Percentiles rank a stretch among this genome's conserved stretches.
Conservation (phyloP, 257 asterid genomes). For the Ilex asprella region DNA sequence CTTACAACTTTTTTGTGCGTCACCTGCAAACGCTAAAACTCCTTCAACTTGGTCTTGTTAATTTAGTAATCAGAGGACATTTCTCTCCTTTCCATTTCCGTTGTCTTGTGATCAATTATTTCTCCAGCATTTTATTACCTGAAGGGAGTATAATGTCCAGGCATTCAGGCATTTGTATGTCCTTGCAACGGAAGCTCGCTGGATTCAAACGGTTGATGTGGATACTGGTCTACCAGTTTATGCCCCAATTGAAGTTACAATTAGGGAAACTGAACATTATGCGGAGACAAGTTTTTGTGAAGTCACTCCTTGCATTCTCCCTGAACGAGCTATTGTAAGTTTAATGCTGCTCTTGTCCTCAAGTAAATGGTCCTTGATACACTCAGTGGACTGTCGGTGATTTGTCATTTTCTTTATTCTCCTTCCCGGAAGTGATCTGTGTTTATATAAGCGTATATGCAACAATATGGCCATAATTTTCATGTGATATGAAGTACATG, state of each 20-base stretch:
- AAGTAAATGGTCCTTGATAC: not conserved
- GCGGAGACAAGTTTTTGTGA: slow-evolving; percentile 89
- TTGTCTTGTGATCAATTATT: slow-evolving; percentile 1
- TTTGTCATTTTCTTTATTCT: too few relatives aligned
- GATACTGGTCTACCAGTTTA: slow-evolving; percentile 93
- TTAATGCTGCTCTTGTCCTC: slow-evolving; percentile 5
- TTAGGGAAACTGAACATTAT: slow-evolving; percentile 68
- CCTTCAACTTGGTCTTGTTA: not conserved
- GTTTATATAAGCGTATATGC: too few relatives aligned
- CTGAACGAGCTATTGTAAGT: slow-evolving; percentile 91
- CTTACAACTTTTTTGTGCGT: not conserved
- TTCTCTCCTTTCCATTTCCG: not conserved
- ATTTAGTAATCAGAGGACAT: not conserved
- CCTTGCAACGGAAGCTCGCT: slow-evolving; percentile 97
- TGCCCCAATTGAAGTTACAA: slow-evolving; percentile 86
- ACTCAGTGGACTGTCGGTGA: too few relatives aligned
- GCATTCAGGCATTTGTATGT: slow-evolving; percentile 98
- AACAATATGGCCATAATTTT: too few relatives aligned
- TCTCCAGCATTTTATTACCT: not conserved
- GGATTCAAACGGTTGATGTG: slow-evolving; percentile 96
- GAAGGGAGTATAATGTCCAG: slow-evolving; percentile 25
- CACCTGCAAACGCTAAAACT: not conserved
- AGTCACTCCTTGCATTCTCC: slow-evolving; percentile 95
- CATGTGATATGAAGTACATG: too few relatives aligned
- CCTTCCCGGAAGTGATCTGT: too few relatives aligned